Evolutionary conservation across 371 early-diverging fungal genomes (phyloP).

Genomic region (Mucor sp.): DNA sequence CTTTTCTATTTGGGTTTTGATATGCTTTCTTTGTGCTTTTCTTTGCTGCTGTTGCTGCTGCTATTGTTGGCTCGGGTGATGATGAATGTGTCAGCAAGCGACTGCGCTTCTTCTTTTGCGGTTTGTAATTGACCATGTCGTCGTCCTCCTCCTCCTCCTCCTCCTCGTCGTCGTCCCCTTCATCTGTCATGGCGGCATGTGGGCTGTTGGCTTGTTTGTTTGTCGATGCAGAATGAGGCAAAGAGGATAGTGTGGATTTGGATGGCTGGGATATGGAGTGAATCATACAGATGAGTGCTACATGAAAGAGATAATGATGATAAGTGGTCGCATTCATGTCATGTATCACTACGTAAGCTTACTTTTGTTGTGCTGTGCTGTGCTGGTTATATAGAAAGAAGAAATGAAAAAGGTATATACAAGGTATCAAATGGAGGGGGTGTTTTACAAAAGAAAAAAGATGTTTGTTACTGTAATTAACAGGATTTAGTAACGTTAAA

Average conservation of each 20-base stretch:
- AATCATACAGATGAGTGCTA: neutral
- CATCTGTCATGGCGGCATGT: neutral
- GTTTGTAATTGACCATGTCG: conserved; percentile 6
- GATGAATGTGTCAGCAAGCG: conserved; percentile 3
- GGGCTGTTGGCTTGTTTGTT: neutral
- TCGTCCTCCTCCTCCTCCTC: conserved; percentile 16
- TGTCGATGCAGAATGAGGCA: neutral
- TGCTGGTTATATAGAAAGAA: neutral
- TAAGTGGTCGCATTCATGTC: neutral
- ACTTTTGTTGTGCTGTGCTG: neutral
- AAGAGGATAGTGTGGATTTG: neutral
- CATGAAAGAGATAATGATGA: neutral
- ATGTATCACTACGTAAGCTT: neutral
- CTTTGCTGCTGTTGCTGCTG: neutral
- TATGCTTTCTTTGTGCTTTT: conserved; percentile 3
- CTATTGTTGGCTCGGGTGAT: conserved; percentile 13
- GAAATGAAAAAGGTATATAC: conserved; percentile 6
- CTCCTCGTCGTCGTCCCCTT: conserved; percentile 19
- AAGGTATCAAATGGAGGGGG: conserved; percentile 8
- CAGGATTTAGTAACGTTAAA: neutral
- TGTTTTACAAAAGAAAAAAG: neutral
- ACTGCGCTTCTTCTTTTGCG: neutral
- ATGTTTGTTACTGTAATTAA: neutral
- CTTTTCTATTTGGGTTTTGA: conserved; percentile 53
- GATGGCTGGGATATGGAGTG: neutral